Evolutionary conservation across 2,329 filamentous ascomycete species (phyloP), one percentile per base, ranked within the genome.

Genomic region (Colletotrichum chrysophilum): DNA sequence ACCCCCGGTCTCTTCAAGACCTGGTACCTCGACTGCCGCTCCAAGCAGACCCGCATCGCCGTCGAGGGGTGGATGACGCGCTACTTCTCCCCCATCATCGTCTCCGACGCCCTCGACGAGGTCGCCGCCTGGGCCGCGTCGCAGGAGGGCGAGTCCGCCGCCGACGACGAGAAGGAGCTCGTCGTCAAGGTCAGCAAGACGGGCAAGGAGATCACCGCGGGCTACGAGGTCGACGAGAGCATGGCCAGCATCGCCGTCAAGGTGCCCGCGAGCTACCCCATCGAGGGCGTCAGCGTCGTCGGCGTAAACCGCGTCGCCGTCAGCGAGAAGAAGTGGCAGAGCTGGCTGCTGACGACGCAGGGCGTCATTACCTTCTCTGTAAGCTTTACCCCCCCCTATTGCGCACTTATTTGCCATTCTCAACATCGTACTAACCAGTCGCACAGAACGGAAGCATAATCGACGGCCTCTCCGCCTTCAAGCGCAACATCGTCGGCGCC

Each of bases 281-380:
- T 99, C 10, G 93, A 95, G 28, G 90, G 91, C 2, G 95, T 97
- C 2, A 88, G 91, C 10, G 96, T 98, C 1, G 88, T 92, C 4
- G 93, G 95, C 10, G 87, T 96, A 24, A 95, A 94, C 79, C 93
- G 96, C 14, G 95, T 98, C 3, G 95, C 95, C 0, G 95, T 98
- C 30, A 94, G 93, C 75, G 96, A 98, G 81, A 93, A 93, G 84
- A 98, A 97, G 82, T 99, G 97, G 96, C 93, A 95, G 84, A 94
- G 90, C 76, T 98, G 96, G 96, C 89, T 98, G 76, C 90, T 95
- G 80, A 95, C 93, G 9, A 96, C 95, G 5, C 95, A 98, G 79
- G 96, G 95, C 6, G 95, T 97, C 60, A 98, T 99, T 80, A 96
- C 95, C 56, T 98, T 98, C 82, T 95, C 95, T 77, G 90, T 91